These are phyloP conservation scores for Nannochloris sp. DNA, from an alignment of 139 green algal genomes.

Conservation along the genomic window DNA sequence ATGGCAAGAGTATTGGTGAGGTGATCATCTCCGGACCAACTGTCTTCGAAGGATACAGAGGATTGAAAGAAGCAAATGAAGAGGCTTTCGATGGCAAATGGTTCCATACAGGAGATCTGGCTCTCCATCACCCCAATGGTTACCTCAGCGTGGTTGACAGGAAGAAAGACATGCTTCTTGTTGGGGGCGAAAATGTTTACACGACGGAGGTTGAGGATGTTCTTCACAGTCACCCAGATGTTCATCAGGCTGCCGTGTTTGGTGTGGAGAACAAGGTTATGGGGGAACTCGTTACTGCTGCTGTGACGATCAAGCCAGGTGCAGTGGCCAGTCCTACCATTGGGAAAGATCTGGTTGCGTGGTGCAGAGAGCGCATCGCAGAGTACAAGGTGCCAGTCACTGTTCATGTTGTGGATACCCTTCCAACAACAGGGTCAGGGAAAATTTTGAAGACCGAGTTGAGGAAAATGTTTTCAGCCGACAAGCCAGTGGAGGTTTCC, in stretches of 20 bases:
- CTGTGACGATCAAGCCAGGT: constrained; percentile 25
- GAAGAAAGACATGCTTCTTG: constrained; percentile 83
- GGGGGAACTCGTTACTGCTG: constrained; percentile 46
- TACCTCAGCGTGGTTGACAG: constrained; percentile 79
- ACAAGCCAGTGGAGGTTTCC: not conserved
- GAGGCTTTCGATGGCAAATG: constrained; percentile 49
- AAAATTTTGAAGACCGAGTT: constrained; percentile 77
- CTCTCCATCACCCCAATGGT: constrained; percentile 20
- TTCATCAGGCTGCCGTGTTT: constrained; percentile 68
- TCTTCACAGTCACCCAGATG: constrained; percentile 50
- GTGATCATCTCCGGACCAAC: constrained; percentile 58
- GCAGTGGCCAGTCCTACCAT: not conserved
- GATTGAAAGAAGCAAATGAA: constrained; percentile 30
- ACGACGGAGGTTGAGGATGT: constrained; percentile 78
- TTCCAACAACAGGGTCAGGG: constrained; percentile 70
- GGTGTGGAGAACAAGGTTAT: constrained; percentile 63
- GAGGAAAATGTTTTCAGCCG: constrained; percentile 22
- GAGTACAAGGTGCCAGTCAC: constrained; percentile 70
- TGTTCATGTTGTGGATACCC: constrained; percentile 50
- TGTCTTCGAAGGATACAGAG: constrained; percentile 63
- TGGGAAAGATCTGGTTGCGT: constrained; percentile 46
- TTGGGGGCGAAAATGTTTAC: constrained; percentile 84
- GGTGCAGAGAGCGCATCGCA: constrained; percentile 56
- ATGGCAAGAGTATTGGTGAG: constrained; percentile 49
- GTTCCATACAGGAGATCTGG: constrained; percentile 75